Evolutionary conservation across 148 eudicot genomes (phyloP).

Genomic region (Nyssa sinensis): DNA sequence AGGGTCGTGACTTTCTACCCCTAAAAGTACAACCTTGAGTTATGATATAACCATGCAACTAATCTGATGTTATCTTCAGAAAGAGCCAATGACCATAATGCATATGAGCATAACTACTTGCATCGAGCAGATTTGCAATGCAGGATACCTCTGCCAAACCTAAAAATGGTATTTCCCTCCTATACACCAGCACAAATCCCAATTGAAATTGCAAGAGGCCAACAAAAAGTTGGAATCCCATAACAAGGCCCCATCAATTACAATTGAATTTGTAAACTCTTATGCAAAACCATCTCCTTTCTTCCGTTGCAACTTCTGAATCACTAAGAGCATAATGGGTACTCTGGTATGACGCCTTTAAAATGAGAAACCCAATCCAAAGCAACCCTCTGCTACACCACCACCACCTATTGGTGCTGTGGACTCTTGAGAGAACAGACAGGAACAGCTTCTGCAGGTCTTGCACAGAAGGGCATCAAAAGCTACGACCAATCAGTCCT

Average conservation of each 20-base stretch:
- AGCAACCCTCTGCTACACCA: constrained; percentile 11
- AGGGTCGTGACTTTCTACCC: constrained; percentile 36
- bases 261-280: constrained; percentile 1
- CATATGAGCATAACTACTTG: constrained; percentile 5
- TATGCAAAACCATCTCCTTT: constrained; percentile 6
- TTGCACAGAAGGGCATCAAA: background rate
- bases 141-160: no score
- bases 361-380: constrained; percentile 5
- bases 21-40: constrained; percentile 46
- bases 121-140: no score
- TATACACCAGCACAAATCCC: background rate
- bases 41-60: constrained; percentile 27
- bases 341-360: background rate
- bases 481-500: constrained; percentile 1
- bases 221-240: background rate
- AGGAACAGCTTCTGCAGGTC: background rate
- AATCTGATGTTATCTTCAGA: constrained; percentile 14
- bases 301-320: background rate
- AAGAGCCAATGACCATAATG: constrained; percentile 5
- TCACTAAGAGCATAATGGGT: constrained; percentile 1
- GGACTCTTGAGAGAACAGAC: constrained; percentile 6
- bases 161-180: no score
- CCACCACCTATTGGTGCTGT: background rate
- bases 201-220: background rate
- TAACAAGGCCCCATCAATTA: background rate